Conservation (phyloP, 352 stramenopile genomes). For the Phytophthora niederhauseri region DNA sequence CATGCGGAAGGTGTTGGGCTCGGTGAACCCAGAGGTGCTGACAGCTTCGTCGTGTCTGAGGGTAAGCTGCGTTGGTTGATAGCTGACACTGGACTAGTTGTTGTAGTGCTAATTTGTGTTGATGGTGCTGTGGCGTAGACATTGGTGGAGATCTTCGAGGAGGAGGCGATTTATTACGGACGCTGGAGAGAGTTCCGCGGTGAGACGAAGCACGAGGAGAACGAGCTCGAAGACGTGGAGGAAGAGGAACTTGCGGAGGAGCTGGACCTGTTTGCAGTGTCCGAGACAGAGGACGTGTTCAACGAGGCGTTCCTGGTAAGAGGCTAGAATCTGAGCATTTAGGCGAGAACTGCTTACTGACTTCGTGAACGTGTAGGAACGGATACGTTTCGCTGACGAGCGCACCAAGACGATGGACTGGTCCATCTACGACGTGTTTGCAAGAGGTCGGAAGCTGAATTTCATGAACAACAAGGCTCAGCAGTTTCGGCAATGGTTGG, state of each 20-base stretch:
- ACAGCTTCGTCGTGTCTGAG: conserved; percentile 53
- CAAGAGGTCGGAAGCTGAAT: conserved; percentile 78
- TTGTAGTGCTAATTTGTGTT: neutral
- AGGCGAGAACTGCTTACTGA: conserved; percentile 2
- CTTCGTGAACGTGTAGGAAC: conserved; percentile 47
- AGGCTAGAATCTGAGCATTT: neutral
- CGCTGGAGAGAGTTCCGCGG: conserved; percentile 84
- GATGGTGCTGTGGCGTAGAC: conserved; percentile 39
- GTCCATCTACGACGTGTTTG: conserved; percentile 83
- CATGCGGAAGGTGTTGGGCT: conserved; percentile 43
- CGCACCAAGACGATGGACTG: conserved; percentile 85
- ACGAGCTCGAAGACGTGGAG: conserved; percentile 80
- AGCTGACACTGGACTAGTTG: neutral
- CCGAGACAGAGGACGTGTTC: conserved; percentile 77
- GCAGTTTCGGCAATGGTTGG: conserved; percentile 76
- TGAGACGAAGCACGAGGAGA: conserved; percentile 80
- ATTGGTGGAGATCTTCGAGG: conserved; percentile 75
- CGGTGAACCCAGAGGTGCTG: conserved; percentile 54
- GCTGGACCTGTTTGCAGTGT: conserved; percentile 84
- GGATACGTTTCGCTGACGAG: conserved; percentile 86
- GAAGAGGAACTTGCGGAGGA: conserved; percentile 86
- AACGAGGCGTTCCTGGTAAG: conserved; percentile 74
- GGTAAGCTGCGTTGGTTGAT: conserved; percentile 26
- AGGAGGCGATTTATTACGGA: conserved; percentile 86
- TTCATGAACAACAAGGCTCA: conserved; percentile 81